Conservation (phyloP, 208 protist species). For the Leishmania tarentolae region DNA sequence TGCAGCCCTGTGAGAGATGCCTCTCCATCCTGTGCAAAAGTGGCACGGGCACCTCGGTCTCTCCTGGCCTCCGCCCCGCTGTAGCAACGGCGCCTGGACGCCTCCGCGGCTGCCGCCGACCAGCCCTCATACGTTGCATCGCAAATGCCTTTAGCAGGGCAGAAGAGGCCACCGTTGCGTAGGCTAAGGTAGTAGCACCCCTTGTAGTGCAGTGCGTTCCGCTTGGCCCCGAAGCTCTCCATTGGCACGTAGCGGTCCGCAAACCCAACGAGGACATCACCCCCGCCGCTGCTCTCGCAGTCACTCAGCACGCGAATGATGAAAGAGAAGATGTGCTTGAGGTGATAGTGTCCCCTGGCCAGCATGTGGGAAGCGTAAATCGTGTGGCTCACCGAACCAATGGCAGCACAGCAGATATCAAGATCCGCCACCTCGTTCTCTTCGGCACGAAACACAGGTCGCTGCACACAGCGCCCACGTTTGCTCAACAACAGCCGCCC, state of each 20-base stretch:
- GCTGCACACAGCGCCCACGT: slow-evolving; percentile 23
- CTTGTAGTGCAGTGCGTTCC: slow-evolving; percentile 41
- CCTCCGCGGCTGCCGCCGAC: slow-evolving; percentile 13
- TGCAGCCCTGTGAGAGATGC: not conserved
- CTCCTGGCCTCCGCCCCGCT: not conserved
- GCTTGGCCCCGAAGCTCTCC: slow-evolving; percentile 48
- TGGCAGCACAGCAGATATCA: slow-evolving; percentile 35
- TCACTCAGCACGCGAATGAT: slow-evolving; percentile 23
- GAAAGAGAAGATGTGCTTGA: slow-evolving; percentile 12
- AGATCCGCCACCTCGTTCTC: not conserved
- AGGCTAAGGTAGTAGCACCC: slow-evolving; percentile 60
- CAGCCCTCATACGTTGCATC: slow-evolving; percentile 3
- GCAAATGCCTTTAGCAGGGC: slow-evolving; percentile 24
- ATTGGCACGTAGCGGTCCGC: slow-evolving; percentile 53
- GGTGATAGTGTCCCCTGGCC: slow-evolving; percentile 16
- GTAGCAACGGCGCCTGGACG: slow-evolving; percentile 4
- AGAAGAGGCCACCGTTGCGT: slow-evolving; percentile 36
- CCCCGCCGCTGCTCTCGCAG: slow-evolving; percentile 22
- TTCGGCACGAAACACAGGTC: slow-evolving; percentile 2
- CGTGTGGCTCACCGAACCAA: slow-evolving; percentile 43
- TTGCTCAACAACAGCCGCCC: slow-evolving; percentile 26
- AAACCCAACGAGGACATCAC: slow-evolving; percentile 50
- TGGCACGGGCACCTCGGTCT: not conserved
- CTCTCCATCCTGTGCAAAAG: not conserved
- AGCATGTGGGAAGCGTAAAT: slow-evolving; percentile 28